phyloP scores from a whole-genome alignment of 352 stramenopile species.

The Phytophthora ohioensis region DNA sequence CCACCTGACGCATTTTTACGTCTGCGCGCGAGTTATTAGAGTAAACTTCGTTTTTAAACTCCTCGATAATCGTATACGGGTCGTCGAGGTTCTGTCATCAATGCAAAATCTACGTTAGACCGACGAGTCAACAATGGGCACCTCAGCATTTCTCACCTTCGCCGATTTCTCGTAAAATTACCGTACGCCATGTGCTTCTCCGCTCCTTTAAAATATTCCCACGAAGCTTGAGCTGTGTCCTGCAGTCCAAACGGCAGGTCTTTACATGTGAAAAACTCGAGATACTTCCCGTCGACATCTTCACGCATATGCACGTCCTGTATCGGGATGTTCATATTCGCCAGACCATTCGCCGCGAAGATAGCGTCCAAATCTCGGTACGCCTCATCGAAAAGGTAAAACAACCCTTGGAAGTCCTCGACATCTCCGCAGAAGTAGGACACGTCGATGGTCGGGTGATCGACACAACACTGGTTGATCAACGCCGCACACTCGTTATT shows the following conservation, averaged over 20 bases:
- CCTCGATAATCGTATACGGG: conserved; percentile 20
- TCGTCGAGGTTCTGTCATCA: conserved; percentile 18
- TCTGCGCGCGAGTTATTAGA: conserved; percentile 34
- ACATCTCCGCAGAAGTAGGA: conserved; percentile 31
- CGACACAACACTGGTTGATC: conserved; percentile 27
- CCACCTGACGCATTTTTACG: conserved; percentile 35
- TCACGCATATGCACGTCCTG: conserved; percentile 34
- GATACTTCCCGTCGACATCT: conserved; percentile 27
- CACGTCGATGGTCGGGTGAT: conserved; percentile 22
- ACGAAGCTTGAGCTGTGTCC: conserved; percentile 38
- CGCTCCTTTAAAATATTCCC: conserved; percentile 48
- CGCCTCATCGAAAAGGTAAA: conserved; percentile 27
- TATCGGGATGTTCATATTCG: conserved; percentile 24
- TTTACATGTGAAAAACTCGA: conserved; percentile 47
- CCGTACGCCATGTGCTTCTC: conserved; percentile 42
- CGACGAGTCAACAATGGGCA: background rate
- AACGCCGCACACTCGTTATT: conserved; percentile 33
- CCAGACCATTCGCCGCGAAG: conserved; percentile 28
- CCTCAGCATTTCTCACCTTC: conserved; percentile 15
- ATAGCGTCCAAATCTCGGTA: conserved; percentile 30
- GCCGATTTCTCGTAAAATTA: conserved; percentile 41
- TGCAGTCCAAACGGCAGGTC: conserved; percentile 48
- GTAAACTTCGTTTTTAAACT: conserved; percentile 36
- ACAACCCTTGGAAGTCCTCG: conserved; percentile 30
- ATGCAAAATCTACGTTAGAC: background rate